Evolutionary conservation across 1,284 basidiomycete species (phyloP).

Genomic region (Leccinum subatratum): DNA sequence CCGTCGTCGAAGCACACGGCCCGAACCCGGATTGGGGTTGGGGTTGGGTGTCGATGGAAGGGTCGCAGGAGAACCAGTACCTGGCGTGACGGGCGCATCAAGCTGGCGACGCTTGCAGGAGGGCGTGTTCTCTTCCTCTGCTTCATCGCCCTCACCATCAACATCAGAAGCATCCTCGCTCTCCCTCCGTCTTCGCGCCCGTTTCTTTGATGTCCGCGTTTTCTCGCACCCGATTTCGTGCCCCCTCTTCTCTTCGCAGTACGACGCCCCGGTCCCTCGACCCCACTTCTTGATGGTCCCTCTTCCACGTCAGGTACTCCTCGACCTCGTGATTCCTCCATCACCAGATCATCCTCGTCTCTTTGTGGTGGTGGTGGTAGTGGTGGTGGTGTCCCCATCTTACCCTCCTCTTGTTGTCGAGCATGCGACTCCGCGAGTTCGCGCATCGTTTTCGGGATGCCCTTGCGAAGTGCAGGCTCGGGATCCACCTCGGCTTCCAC

Average conservation of each 20-base stretch:
- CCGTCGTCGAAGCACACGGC: conserved; percentile 51
- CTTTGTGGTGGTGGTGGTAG: not conserved
- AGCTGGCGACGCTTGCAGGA: conserved; percentile 26
- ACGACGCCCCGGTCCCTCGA: conserved; percentile 12
- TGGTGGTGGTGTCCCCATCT: conserved; percentile 3
- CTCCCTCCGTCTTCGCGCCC: conserved; percentile 18
- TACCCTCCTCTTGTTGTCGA: conserved; percentile 8
- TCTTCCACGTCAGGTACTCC: conserved; percentile 5
- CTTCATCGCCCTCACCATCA: conserved; percentile 20
- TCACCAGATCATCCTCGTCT: conserved; percentile 8
- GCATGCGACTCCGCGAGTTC: conserved; percentile 54
- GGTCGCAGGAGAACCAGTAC: not conserved
- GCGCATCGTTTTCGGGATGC: conserved; percentile 57
- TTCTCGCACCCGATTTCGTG: conserved; percentile 6
- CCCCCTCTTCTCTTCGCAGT: conserved; percentile 7
- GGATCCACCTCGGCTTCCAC: conserved; percentile 33
- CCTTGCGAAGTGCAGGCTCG: conserved; percentile 16
- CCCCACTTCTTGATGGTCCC: conserved; percentile 5
- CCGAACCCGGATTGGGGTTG: conserved; percentile 29
- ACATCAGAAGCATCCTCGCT: conserved; percentile 19
- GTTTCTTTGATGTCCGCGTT: conserved; percentile 25
- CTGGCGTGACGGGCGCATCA: conserved; percentile 3
- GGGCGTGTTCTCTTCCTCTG: conserved; percentile 8
- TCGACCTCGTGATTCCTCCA: conserved; percentile 2
- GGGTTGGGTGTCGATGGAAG: conserved; percentile 17